These are phyloP conservation scores for Sugiyamaella valdiviana DNA, from an alignment of 805 yeast genomes.

Conservation along the genomic window DNA sequence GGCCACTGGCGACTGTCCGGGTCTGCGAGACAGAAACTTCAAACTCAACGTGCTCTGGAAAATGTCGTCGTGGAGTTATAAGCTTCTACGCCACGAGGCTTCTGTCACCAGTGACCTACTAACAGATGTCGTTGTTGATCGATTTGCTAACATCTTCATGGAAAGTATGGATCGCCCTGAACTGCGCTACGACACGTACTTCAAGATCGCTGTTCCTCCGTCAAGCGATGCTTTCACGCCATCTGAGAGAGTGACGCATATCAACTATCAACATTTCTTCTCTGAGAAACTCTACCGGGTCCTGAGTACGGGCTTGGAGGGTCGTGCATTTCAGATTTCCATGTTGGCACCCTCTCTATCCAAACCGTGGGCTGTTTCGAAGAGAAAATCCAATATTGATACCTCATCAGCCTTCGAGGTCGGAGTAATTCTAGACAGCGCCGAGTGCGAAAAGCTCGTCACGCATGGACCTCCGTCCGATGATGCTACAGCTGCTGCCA, in stretches of 20 bases:
- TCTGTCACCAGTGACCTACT: slow-evolving; percentile 58
- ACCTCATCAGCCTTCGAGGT: slow-evolving; percentile 30
- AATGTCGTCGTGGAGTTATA: slow-evolving; percentile 64
- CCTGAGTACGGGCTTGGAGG: slow-evolving; percentile 42
- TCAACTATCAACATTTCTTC: slow-evolving; percentile 62
- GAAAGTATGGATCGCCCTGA: slow-evolving; percentile 43
- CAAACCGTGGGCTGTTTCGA: slow-evolving; percentile 9
- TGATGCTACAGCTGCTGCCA: slow-evolving; percentile 51
- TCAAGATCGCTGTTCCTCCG: slow-evolving; percentile 40
- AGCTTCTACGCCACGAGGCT: slow-evolving; percentile 58
- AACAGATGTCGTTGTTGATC: slow-evolving; percentile 74
- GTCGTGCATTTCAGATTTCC: slow-evolving; percentile 35
- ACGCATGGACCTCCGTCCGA: slow-evolving; percentile 77
- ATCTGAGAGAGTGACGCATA: slow-evolving; percentile 61
- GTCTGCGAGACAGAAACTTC: slow-evolving; percentile 18
- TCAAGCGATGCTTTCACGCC: slow-evolving; percentile 52
- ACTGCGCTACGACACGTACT: slow-evolving; percentile 58
- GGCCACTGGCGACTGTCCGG: slow-evolving; percentile 3
- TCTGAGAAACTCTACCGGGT: slow-evolving; percentile 55
- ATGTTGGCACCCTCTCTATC: slow-evolving; percentile 7
- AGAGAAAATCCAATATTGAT: slow-evolving; percentile 10
- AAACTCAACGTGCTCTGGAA: slow-evolving; percentile 77
- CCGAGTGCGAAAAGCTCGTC: slow-evolving; percentile 71
- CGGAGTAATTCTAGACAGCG: slow-evolving; percentile 64
- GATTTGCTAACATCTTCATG: slow-evolving; percentile 73